Conservation (phyloP, 768 basidiomycete species). For the Amanita pallidorosea region DNA sequence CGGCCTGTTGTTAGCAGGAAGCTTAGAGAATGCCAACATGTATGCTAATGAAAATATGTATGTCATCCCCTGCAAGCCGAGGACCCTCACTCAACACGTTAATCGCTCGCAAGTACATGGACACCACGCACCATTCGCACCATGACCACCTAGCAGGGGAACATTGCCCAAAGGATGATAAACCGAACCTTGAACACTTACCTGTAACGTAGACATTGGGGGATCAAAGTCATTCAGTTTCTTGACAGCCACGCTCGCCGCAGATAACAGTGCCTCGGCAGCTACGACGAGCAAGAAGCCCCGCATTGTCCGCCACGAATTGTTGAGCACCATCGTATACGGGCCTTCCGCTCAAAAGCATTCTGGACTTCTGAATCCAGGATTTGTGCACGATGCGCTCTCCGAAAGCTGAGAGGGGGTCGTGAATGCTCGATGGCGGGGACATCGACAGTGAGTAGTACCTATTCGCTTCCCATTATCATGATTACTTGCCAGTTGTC, state of each 20-base stretch:
- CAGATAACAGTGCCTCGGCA: constrained; percentile 48
- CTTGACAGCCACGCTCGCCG: constrained; percentile 58
- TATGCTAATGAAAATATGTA: constrained; percentile 38
- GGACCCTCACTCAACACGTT: not conserved
- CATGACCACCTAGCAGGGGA: not conserved
- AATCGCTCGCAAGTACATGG: not conserved
- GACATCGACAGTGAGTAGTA: not conserved
- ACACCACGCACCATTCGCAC: not conserved
- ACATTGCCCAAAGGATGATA: no score
- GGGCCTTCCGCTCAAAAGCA: not conserved
- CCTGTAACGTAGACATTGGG: constrained; percentile 49
- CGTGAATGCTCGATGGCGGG: not conserved
- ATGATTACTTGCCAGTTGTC: no score
- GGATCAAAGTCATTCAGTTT: constrained; percentile 43
- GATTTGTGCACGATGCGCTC: no score
- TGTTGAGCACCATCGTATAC: not conserved
- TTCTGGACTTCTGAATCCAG: not conserved
- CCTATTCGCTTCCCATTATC: not conserved
- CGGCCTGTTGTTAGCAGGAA: not conserved
- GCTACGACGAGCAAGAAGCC: constrained; percentile 48
- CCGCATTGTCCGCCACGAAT: constrained; percentile 31
- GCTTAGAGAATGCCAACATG: constrained; percentile 29
- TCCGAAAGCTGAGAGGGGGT: not conserved
- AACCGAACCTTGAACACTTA: constrained; percentile 13
- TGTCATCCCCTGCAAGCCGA: constrained; percentile 33